Conservation (phyloP, 768 basidiomycete species). For the Termitomyces bulborhizus region DNA sequence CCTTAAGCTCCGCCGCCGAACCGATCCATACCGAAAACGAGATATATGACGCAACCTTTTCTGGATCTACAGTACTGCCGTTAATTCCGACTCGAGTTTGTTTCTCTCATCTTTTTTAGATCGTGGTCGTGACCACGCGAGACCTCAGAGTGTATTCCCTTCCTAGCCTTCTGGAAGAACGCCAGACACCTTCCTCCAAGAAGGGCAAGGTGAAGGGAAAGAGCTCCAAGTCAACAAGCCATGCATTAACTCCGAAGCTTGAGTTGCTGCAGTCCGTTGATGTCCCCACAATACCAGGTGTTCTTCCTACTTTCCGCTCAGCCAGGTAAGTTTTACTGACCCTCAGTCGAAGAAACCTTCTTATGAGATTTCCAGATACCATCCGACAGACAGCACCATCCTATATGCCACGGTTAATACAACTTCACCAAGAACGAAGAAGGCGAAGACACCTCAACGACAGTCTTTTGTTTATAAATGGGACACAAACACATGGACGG, state of each 20-base stretch:
- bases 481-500: slow-evolving; percentile 65
- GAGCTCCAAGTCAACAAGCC: slow-evolving; percentile 13
- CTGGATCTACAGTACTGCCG: slow-evolving; percentile 47
- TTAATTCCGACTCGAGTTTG: not conserved
- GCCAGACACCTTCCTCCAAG: slow-evolving; percentile 16
- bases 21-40: slow-evolving; percentile 64
- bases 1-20: slow-evolving; percentile 40
- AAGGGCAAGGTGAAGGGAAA: slow-evolving; percentile 42
- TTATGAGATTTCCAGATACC: slow-evolving; percentile 35
- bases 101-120: slow-evolving; percentile 27
- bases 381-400: slow-evolving; percentile 42
- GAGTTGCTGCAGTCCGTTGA: slow-evolving; percentile 45
- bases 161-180: slow-evolving; percentile 23
- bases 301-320: slow-evolving; percentile 57
- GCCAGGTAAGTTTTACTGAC: slow-evolving; percentile 31
- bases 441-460: slow-evolving; percentile 46
- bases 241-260: slow-evolving; percentile 9
- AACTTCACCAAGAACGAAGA: slow-evolving; percentile 48
- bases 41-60: slow-evolving; percentile 84
- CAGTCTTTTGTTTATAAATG: slow-evolving; percentile 67
- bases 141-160: slow-evolving; percentile 59
- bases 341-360: not conserved
- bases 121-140: slow-evolving; percentile 60
- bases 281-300: slow-evolving; percentile 43
- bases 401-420: slow-evolving; percentile 74